phyloP scores from a whole-genome alignment of 139 green algal species.

The Parachlorella kessleri region DNA sequence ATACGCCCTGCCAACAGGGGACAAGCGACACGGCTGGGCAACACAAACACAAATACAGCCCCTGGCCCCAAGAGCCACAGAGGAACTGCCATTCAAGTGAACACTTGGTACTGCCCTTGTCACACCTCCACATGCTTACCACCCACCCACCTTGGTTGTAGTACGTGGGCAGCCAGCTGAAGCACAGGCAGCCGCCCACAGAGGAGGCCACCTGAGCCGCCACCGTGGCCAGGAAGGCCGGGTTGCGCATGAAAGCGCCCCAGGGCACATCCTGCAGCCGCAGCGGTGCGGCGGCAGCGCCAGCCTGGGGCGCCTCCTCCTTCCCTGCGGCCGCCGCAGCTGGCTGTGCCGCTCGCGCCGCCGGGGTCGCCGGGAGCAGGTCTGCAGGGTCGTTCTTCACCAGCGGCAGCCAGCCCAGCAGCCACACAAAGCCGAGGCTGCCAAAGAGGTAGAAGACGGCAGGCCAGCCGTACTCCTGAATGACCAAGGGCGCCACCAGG shows the following conservation, averaged over 20 bases:
- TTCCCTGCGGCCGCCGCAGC: neutral
- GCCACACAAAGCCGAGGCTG: constrained; percentile 66
- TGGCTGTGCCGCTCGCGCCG: neutral
- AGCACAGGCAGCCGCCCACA: constrained; percentile 56
- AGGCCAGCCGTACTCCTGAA: constrained; percentile 55
- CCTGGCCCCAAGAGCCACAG: too few species aligned
- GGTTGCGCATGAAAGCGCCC: constrained; percentile 49
- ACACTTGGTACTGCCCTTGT: too few species aligned
- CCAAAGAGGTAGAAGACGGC: constrained; percentile 70
- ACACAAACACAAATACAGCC: too few species aligned
- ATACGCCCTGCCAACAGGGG: too few species aligned
- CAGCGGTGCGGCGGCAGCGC: neutral
- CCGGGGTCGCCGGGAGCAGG: neutral
- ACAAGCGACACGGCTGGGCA: too few species aligned
- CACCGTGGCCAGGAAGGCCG: constrained; percentile 53
- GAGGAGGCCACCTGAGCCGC: constrained; percentile 49
- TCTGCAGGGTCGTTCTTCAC: constrained; percentile 26
- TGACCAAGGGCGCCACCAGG: constrained; percentile 59
- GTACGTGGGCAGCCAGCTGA: constrained; percentile 76
- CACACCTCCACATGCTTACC: neutral
- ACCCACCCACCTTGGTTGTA: constrained; percentile 49
- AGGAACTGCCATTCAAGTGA: too few species aligned
- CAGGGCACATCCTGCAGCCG: constrained; percentile 59
- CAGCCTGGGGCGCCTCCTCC: neutral
- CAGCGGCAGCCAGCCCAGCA: constrained; percentile 53